Evolutionary conservation across 345 rosid genomes (phyloP).

Genomic region (Gossypium australe): DNA sequence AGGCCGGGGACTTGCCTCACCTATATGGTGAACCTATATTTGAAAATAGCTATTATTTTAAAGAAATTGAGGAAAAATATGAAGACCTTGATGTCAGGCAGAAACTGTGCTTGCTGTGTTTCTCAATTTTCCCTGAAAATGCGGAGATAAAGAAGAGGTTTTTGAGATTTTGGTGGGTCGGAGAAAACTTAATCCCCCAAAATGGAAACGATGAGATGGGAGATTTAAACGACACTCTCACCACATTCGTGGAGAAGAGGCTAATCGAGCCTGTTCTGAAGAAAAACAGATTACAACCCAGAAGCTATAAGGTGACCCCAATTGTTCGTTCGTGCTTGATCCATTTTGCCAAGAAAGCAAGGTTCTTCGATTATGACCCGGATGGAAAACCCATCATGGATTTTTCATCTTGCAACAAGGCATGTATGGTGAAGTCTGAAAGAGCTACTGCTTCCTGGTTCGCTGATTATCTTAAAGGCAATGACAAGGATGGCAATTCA

Average conservation of each 20-base stretch:
- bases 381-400: constrained; percentile 23
- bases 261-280: constrained; percentile 32
- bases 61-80: constrained; percentile 5
- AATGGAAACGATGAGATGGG: constrained; percentile 14
- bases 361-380: constrained; percentile 21
- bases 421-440: constrained; percentile 35
- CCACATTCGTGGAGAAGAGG: constrained; percentile 9
- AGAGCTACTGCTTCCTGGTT: background rate
- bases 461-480: background rate
- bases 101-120: constrained; percentile 33
- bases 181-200: constrained; percentile 30
- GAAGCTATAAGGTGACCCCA: constrained; percentile 41
- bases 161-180: constrained; percentile 54
- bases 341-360: constrained; percentile 11
- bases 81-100: background rate
- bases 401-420: constrained; percentile 14
- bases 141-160: constrained; percentile 38
- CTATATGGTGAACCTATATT: constrained; percentile 7
- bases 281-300: constrained; percentile 19
- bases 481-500: background rate
- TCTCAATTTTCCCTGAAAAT: constrained; percentile 42
- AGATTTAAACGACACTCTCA: constrained; percentile 4
- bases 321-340: constrained; percentile 37
- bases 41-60: background rate
- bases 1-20: constrained; percentile 15